phyloP scores from a whole-genome alignment of 768 basidiomycete species.

The Kwoniella bestiolae region DNA sequence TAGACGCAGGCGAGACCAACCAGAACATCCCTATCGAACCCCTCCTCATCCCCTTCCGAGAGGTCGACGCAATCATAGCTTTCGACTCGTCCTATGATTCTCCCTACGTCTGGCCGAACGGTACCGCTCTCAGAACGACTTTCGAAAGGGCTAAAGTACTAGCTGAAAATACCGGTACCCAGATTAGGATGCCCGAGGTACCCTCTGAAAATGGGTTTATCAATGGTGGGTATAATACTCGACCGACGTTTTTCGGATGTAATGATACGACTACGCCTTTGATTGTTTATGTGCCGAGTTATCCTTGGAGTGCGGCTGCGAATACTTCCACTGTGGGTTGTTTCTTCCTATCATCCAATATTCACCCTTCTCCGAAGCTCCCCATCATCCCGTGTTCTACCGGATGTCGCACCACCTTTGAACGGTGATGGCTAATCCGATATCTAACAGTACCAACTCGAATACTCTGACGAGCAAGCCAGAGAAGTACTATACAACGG shows the following conservation, averaged over 20 bases:
- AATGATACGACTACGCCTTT: conserved; percentile 65
- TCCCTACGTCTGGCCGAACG: conserved; percentile 68
- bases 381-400: too few species aligned
- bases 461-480: conserved; percentile 66
- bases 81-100: conserved; percentile 66
- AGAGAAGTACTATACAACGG: conserved; percentile 69
- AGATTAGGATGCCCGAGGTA: conserved; percentile 53
- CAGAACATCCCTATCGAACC: conserved; percentile 70
- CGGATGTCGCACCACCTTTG: too few species aligned
- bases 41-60: conserved; percentile 70
- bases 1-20: conserved; percentile 57
- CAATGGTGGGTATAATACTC: conserved; percentile 51
- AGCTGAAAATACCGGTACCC: conserved; percentile 28
- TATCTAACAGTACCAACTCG: conserved; percentile 61
- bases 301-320: conserved; percentile 60
- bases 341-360: neutral
- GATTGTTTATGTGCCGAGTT: conserved; percentile 75
- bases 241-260: conserved; percentile 53
- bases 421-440: conserved; percentile 2
- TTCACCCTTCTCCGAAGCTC: too few species aligned
- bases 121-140: conserved; percentile 62
- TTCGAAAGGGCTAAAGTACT: conserved; percentile 36
- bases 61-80: conserved; percentile 74
- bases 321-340: conserved; percentile 52
- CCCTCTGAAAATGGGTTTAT: conserved; percentile 53